A percentile compares a stretch with the other conserved stretches of the same genome.
Conservation (phyloP, 2,329 filamentous ascomycete genomes). For the Monilinia laxa region DNA sequence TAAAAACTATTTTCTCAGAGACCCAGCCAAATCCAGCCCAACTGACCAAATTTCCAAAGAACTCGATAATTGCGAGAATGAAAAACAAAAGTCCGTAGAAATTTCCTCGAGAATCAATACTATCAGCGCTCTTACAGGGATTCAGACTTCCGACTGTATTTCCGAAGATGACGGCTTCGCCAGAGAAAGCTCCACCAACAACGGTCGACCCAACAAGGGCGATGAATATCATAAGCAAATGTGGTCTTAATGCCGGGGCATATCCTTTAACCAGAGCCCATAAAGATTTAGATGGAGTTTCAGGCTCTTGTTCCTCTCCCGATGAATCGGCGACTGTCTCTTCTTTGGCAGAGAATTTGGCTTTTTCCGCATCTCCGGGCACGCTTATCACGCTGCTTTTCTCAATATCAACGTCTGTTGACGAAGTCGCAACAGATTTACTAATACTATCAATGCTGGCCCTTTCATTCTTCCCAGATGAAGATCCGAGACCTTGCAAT, state of each 20-base stretch:
- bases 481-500: conserved; percentile 47
- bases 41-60: conserved; percentile 62
- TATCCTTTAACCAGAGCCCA: conserved; percentile 26
- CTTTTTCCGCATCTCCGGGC: conserved; percentile 2
- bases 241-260: conserved; percentile 22
- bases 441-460: conserved; percentile 23
- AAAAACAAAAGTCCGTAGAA: conserved; percentile 48
- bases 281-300: conserved; percentile 27
- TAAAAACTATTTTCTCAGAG: conserved; percentile 64
- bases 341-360: conserved; percentile 4
- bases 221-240: conserved; percentile 35
- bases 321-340: not conserved
- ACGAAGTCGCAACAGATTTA: conserved; percentile 25
- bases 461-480: conserved; percentile 31
- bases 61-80: conserved; percentile 54
- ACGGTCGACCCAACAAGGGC: conserved; percentile 49
- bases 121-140: conserved; percentile 42
- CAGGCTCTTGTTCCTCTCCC: conserved; percentile 26
- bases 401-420: conserved; percentile 23
- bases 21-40: conserved; percentile 54
- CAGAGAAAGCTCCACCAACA: conserved; percentile 55
- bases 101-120: conserved; percentile 37
- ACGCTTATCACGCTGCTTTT: conserved; percentile 19
- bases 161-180: conserved; percentile 57
- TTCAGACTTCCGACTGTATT: conserved; percentile 52